A percentile compares a stretch with the other conserved stretches of the same genome.
These are phyloP conservation scores for Beauveria pseudobassiana DNA, from an alignment of 2,329 filamentous ascomycete species.

Conservation along the genomic window DNA sequence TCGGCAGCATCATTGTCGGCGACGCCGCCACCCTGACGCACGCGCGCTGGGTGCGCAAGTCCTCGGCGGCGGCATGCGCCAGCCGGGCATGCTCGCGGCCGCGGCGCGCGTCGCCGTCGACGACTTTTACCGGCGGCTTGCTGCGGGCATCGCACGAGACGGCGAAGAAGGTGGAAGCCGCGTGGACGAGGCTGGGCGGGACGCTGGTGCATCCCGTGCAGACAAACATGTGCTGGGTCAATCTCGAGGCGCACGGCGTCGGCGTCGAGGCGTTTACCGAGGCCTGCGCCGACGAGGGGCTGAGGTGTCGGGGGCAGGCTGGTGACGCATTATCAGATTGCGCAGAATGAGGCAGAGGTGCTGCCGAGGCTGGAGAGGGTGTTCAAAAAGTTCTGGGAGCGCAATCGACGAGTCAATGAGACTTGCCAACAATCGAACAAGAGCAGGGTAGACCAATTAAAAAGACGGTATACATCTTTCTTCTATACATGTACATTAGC, in stretches of 20 bases:
- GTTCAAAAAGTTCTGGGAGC: conserved; percentile 33
- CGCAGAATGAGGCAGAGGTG: conserved; percentile 50
- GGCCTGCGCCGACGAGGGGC: conserved; percentile 33
- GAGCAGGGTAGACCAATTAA: too few relatives aligned
- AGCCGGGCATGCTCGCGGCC: conserved; percentile 65
- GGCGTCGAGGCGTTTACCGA: conserved; percentile 28
- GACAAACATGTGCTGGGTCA: conserved; percentile 90
- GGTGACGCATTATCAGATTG: conserved; percentile 54
- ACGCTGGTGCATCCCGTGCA: conserved; percentile 62
- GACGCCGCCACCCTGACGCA: conserved; percentile 27
- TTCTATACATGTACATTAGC: too few relatives aligned
- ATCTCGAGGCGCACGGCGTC: conserved; percentile 55
- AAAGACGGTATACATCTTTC: too few relatives aligned
- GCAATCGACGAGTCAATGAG: too few relatives aligned
- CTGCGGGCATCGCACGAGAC: conserved; percentile 53
- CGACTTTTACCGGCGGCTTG: conserved; percentile 46
- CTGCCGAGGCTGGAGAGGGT: conserved; percentile 48
- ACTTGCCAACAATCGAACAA: too few relatives aligned
- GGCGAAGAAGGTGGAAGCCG: conserved; percentile 56
- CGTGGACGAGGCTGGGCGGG: conserved; percentile 66
- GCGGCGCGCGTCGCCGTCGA: conserved; percentile 62
- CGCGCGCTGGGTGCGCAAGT: conserved; percentile 50
- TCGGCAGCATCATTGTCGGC: conserved; percentile 68
- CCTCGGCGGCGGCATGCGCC: conserved; percentile 68
- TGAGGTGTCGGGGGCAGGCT: conserved; percentile 36